A percentile compares a stretch with the other conserved stretches of the same genome.
Conservation (phyloP, 139 green algal genomes). For the Auxenochlorella pyrenoidosa region DNA sequence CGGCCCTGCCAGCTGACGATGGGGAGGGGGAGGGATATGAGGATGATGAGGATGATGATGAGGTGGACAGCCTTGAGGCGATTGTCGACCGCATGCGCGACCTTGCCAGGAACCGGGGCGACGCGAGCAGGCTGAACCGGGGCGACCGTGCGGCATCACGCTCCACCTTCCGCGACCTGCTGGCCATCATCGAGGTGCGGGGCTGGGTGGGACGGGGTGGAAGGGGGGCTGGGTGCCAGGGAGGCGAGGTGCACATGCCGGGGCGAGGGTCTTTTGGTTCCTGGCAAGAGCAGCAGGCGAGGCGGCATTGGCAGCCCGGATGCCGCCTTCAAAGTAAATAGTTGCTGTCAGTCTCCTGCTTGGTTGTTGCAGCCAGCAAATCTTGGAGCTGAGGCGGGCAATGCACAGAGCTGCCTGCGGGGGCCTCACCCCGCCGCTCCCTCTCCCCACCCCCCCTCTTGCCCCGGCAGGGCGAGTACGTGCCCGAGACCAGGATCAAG, state of each 20-base stretch:
- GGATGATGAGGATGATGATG: constrained; percentile 20
- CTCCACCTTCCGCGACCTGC: constrained; percentile 68
- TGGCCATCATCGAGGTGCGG: constrained; percentile 55
- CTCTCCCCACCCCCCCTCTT: neutral
- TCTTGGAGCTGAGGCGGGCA: too few relatives aligned
- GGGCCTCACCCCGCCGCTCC: too few relatives aligned
- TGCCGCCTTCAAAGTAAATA: too few relatives aligned
- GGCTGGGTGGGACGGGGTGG: neutral
- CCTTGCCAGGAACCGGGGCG: constrained; percentile 74
- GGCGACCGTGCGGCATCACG: constrained; percentile 58
- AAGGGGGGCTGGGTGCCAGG: neutral
- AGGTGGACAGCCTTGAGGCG: constrained; percentile 54
- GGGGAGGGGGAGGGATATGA: constrained; percentile 11
- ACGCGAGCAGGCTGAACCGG: constrained; percentile 64
- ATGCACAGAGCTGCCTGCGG: too few relatives aligned
- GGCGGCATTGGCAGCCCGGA: too few relatives aligned
- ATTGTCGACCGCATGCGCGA: constrained; percentile 74
- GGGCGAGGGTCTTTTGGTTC: neutral
- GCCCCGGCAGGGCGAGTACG: constrained; percentile 3
- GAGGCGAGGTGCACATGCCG: neutral
- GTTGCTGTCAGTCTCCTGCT: too few relatives aligned
- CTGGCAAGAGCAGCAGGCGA: neutral
- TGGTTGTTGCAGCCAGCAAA: too few relatives aligned
- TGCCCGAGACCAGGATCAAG: constrained; percentile 62
- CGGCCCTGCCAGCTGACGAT: neutral